Conservation (phyloP, 495 filamentous ascomycete genomes). For the Xylaria sp. region DNA sequence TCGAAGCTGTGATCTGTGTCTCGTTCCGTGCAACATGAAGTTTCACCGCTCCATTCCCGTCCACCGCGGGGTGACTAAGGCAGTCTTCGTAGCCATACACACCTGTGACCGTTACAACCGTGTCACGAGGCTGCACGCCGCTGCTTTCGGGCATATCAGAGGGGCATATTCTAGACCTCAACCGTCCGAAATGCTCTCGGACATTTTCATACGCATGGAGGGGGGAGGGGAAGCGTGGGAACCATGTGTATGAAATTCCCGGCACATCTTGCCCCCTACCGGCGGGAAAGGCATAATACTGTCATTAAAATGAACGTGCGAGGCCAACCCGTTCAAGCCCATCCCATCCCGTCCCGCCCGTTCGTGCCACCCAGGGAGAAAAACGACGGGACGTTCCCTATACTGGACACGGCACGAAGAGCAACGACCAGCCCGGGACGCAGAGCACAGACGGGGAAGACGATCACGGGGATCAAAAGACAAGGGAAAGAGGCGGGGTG, state of each 20-base stretch:
- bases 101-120: constrained; percentile 5
- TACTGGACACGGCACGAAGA: constrained; percentile 15
- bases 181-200: constrained; percentile 14
- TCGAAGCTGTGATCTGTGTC: background rate
- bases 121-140: constrained; percentile 14
- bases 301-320: background rate
- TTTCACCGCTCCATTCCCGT: background rate
- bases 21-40: constrained; percentile 3
- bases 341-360: constrained; percentile 2
- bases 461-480: constrained; percentile 21
- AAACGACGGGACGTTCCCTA: constrained; percentile 11
- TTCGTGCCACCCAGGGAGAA: background rate
- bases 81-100: background rate
- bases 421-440: constrained; percentile 5
- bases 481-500: background rate
- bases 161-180: background rate
- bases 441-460: constrained; percentile 25
- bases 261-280: background rate
- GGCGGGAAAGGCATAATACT: background rate
- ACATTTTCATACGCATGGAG: constrained; percentile 9
- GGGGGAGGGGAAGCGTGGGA: background rate
- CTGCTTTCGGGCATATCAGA: background rate
- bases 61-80: background rate
- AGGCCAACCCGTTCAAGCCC: background rate
- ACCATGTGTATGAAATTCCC: background rate